phyloP scores from a whole-genome alignment of 164 flowering plant genomes.

The Dillenia turbinata region DNA sequence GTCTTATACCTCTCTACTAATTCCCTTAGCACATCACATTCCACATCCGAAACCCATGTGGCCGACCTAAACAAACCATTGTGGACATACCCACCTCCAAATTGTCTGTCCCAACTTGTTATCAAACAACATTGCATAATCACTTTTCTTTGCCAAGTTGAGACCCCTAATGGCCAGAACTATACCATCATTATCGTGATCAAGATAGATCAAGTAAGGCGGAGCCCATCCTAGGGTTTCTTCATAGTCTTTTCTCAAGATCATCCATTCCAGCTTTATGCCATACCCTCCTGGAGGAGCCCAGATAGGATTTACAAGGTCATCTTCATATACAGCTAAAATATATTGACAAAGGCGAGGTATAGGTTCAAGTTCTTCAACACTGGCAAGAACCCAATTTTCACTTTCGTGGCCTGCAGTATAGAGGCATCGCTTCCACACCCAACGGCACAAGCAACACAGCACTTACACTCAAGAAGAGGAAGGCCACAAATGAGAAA shows the following conservation, averaged over 20 bases:
- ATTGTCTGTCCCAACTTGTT: constrained; percentile 75
- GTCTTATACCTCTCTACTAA: constrained; percentile 54
- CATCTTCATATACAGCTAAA: constrained; percentile 82
- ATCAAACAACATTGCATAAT: constrained; percentile 76
- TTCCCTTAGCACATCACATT: constrained; percentile 53
- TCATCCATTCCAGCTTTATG: constrained; percentile 65
- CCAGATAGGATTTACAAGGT: constrained; percentile 70
- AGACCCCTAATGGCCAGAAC: constrained; percentile 76
- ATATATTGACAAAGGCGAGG: constrained; percentile 81
- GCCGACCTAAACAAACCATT: constrained; percentile 96
- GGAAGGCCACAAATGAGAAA: constrained; percentile 57
- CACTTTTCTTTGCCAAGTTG: constrained; percentile 77
- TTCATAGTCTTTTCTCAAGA: constrained; percentile 48
- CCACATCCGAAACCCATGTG: constrained; percentile 67
- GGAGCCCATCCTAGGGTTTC: constrained; percentile 71
- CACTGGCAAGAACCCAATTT: constrained; percentile 79
- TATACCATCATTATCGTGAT: constrained; percentile 68
- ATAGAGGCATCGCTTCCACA: constrained; percentile 65
- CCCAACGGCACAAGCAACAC: constrained; percentile 73
- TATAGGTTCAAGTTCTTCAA: constrained; percentile 85
- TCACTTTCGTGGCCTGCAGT: constrained; percentile 79
- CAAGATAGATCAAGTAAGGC: constrained; percentile 75
- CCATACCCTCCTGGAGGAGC: constrained; percentile 89
- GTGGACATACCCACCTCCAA: constrained; percentile 96
- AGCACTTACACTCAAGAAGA: constrained; percentile 60